Conservation (phyloP, 148 eudicot species). For the Rhododendron griersonianum region DNA sequence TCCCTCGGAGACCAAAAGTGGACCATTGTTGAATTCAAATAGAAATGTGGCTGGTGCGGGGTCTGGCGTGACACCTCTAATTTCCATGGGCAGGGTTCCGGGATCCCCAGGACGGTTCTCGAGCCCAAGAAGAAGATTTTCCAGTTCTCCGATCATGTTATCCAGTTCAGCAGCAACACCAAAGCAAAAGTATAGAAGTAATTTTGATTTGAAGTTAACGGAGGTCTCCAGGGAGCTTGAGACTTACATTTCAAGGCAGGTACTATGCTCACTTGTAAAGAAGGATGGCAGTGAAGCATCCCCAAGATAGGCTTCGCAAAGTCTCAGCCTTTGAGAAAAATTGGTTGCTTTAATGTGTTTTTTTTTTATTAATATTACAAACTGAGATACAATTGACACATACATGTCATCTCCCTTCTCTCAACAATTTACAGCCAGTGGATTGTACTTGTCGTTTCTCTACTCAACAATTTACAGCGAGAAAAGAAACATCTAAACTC, state of each 20-base stretch:
- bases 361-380: not conserved
- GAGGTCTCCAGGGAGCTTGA: slow-evolving; percentile 82
- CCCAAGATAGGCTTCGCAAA: slow-evolving; percentile 38
- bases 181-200: slow-evolving; percentile 54
- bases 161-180: slow-evolving; percentile 19
- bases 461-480: no score
- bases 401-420: not conserved
- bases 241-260: slow-evolving; percentile 74
- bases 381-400: not conserved
- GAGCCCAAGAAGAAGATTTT: slow-evolving; percentile 83
- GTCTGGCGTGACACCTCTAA: slow-evolving; percentile 31
- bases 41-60: slow-evolving; percentile 19
- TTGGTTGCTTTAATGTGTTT: slow-evolving; percentile 12
- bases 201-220: slow-evolving; percentile 71
- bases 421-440: not conserved
- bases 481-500: no score
- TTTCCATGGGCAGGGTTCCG: slow-evolving; percentile 23
- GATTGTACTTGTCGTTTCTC: not conserved
- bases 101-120: slow-evolving; percentile 57
- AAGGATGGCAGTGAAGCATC: slow-evolving; percentile 54
- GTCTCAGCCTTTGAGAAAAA: slow-evolving; percentile 56
- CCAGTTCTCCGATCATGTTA: slow-evolving; percentile 47
- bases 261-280: slow-evolving; percentile 57
- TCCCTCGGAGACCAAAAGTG: slow-evolving; percentile 71
- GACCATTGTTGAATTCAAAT: slow-evolving; percentile 41